A percentile compares a stretch with the other conserved stretches of the same genome.
phyloP scores from a whole-genome alignment of 352 stramenopile genomes.

The Phytophthora kernoviae region DNA sequence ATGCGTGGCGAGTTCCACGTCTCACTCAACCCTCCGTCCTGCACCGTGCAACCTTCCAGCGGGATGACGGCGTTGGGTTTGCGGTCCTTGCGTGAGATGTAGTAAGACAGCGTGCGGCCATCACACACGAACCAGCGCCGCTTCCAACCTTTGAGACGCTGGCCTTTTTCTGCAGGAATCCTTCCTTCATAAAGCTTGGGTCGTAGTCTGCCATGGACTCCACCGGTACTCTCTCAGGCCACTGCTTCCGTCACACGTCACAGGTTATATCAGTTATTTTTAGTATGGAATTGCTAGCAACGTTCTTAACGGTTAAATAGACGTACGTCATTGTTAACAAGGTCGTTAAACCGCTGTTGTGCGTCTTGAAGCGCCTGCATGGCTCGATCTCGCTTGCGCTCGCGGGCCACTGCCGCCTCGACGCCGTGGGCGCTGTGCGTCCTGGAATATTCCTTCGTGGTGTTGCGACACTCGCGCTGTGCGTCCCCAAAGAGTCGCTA shows the following conservation, averaged over 20 bases:
- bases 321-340: conserved; percentile 75
- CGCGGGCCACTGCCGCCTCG: conserved; percentile 27
- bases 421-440: conserved; percentile 22
- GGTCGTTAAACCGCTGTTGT: conserved; percentile 79
- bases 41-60: conserved; percentile 77
- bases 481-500: not conserved
- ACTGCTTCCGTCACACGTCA: conserved; percentile 24
- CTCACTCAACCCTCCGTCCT: conserved; percentile 82
- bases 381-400: conserved; percentile 57
- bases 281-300: too few relatives aligned
- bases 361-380: conserved; percentile 82
- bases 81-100: conserved; percentile 79
- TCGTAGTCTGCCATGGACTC: conserved; percentile 57
- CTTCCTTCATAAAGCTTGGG: conserved; percentile 77
- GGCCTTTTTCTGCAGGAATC: conserved; percentile 85
- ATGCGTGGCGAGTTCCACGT: conserved; percentile 89
- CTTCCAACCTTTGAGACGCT: conserved; percentile 84
- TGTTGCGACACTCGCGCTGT: conserved; percentile 11
- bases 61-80: conserved; percentile 85
- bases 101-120: conserved; percentile 81
- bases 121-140: conserved; percentile 88
- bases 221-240: conserved; percentile 66
- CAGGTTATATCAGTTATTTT: conserved; percentile 9
- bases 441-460: conserved; percentile 32
- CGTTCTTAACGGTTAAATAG: not conserved